Evolutionary conservation across 441 rosid species (phyloP), one percentile per base, ranked within the genome.

Genomic region (Jatropha multifida): DNA sequence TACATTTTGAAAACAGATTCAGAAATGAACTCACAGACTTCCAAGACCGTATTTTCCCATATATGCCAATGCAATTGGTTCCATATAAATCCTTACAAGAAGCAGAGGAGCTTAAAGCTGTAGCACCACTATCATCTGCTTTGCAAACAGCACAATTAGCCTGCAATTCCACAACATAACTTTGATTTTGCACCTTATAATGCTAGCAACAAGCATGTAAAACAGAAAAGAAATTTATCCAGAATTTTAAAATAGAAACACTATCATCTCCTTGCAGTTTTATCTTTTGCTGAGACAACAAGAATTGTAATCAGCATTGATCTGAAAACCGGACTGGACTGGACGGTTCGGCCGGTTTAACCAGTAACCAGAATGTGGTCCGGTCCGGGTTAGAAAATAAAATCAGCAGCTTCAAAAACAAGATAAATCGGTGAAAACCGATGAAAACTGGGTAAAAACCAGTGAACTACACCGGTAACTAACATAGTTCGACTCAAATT

Each of bases 111-210:
- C 97, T 88, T 88, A 96, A 87, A 81, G 88, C 79, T 74, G 93
- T 92, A 73, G 93, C 96, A 76, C 94, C 98, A 80, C 90, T 89
- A 79, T 92, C 96, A 82, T 96, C 99, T 72, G 94, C 97, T 86
- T 85, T 96, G 85, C 99, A 92, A 77, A 94, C 98, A 72, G 97
- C 92, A 85, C 91, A 92, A 81, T 91, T 96, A 48, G 96, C 98
- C 99, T 96, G 86, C 79, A 81, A 18, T 77, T 80, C 71, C 71
- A 70, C n/a, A 65, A 75, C 68, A 60, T n/a, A 27, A 59, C 8
- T 15, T 77, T 71, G 71, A 56, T 69, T 73, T 32, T 68, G 62
- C 71, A 69, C 15, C 2, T 42, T 17, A 32, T 38, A 64, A 41
- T n/a, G 20, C 27, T 32, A 37, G 17, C 60, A 75, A 32, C 15